Evolutionary conservation across 805 yeast genomes (phyloP), one percentile per base, ranked within the genome.

Genomic region (Saccharomycopsis olivae): DNA sequence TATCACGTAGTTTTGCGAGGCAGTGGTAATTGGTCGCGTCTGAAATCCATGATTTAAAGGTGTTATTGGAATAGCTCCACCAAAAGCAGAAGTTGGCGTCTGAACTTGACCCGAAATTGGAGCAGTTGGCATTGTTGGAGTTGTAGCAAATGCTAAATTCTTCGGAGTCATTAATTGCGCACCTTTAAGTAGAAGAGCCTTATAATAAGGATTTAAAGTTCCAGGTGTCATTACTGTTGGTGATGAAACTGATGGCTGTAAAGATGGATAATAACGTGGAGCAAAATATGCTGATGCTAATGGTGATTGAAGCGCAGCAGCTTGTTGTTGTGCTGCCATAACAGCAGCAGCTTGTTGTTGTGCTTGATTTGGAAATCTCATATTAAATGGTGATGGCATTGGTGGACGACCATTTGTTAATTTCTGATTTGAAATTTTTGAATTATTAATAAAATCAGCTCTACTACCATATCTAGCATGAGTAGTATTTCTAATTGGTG

Each of bases 401-500:
- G 30, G 27, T 6, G 23, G 25, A 32, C 10, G 9, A 17, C 19
- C 10, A 9, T 30, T 24, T 21, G 27, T 16, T 20, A 29, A 15
- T 29, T 27, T 34, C 4, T 31, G 36, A 23, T 40, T 35, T 23
- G 32, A 17, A n/a, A 24, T 21, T 23, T 33, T 34, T 13, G 38
- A 39, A 23, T 34, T 33, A 24, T 36, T 32, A 21, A 27, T 20
- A 32, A 28, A 35, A 25, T 30, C 36, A 20, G 14, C 25, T 25
- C 24, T 40, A 5, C 21, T 11, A 4, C 8, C 16, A 5, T 10
- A 34, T 51, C 17, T 15, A n/a, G n/a, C n/a, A 14, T 10, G 19
- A 11, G 5, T 11, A n/a, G 16, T 5, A 28, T 45, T 41, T 36
- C 38, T 53, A n/a, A 56, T 53, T 13, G 62, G 62, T 13, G 62